These are phyloP conservation scores for Leishmania gerbilli DNA, from an alignment of 208 protist genomes.

Conservation along the genomic window DNA sequence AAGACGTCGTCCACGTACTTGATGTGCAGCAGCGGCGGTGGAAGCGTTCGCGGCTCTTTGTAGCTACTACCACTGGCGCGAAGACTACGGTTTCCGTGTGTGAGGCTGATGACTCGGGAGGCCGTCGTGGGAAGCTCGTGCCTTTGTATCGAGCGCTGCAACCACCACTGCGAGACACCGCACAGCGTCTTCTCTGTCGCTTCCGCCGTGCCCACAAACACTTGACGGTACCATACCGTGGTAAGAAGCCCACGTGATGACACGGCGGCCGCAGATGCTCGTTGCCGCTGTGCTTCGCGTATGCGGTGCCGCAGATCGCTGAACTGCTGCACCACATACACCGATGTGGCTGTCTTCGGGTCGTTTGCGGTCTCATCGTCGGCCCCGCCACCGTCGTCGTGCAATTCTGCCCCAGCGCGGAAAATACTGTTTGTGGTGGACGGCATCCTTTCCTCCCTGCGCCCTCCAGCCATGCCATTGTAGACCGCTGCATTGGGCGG, in stretches of 20 bases:
- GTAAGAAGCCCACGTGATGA: constrained; percentile 1
- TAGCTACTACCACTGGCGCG: neutral
- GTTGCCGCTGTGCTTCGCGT: neutral
- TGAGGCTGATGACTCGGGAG: neutral
- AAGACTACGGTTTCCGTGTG: neutral
- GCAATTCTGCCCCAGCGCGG: constrained; percentile 13
- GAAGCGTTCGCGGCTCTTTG: neutral
- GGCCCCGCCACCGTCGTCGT: constrained; percentile 20
- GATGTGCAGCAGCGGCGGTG: constrained; percentile 21
- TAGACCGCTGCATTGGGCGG: constrained; percentile 27
- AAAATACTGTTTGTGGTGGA: constrained; percentile 1
- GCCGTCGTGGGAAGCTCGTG: constrained; percentile 37
- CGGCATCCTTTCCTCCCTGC: neutral
- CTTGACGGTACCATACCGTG: constrained; percentile 37
- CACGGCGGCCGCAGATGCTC: neutral
- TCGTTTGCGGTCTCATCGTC: constrained; percentile 33
- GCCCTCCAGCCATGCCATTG: neutral
- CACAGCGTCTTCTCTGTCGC: constrained; percentile 29
- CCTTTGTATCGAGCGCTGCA: constrained; percentile 37
- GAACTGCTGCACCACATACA: constrained; percentile 37
- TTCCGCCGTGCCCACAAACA: constrained; percentile 30
- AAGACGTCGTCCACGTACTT: constrained; percentile 32
- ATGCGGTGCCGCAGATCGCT: constrained; percentile 2
- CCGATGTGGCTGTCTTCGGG: constrained; percentile 38
- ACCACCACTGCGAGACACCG: constrained; percentile 50